Base-by-base conservation (phyloP, 2,329 filamentous ascomycete genomes). In the Thelonectria discophora region DNA sequence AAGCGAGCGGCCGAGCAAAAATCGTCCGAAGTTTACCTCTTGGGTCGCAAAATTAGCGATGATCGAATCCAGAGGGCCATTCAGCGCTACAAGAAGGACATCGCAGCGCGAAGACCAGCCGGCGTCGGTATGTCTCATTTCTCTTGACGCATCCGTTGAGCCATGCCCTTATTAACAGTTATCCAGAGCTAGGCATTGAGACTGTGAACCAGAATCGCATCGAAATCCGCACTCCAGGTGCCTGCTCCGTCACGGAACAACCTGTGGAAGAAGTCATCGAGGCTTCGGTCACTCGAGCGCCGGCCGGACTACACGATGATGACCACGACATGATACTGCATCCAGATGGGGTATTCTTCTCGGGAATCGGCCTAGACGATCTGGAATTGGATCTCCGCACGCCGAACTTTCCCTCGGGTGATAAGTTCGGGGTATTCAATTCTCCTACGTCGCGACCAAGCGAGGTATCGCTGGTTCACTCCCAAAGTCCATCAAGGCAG, bases 161-260 rank as follows among this genome's bases (percentile, higher is more conserved):
- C 5, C 1, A 3, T 5, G n/a, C 11, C n/a, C 20, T 55, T 20
- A 39, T 17, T n/a, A 2, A 21, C 11, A 21, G 10, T 21, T 15
- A 21, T 15, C 7, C 13, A 56, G 53, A 56, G 12, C 18, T 56
- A 10, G 53, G 53, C 18, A 56, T 56, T 32, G 21, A 56, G 6
- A 56, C 45, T 1, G 34, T 56, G 12, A 49, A 56, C n/a, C 18
- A 49, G 15, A 32, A 49, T 11, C 45, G 43, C 6, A 42, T 56
- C 17, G 53, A 56, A 10, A 56, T 56, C 17, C 53, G 53, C 2
- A 42, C 32, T 11, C 39, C 8, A 15, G 20, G 9, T 20, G 18
- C 20, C 12, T 2, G 27, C 21, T 4, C n/a, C 3, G 1, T 4
- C 18, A 43, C 9, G 9, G 18, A 17, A 2, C 39, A 9, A 17